Evolutionary conservation across 768 basidiomycete genomes (phyloP).

Genomic region (Boletus rex-veris): DNA sequence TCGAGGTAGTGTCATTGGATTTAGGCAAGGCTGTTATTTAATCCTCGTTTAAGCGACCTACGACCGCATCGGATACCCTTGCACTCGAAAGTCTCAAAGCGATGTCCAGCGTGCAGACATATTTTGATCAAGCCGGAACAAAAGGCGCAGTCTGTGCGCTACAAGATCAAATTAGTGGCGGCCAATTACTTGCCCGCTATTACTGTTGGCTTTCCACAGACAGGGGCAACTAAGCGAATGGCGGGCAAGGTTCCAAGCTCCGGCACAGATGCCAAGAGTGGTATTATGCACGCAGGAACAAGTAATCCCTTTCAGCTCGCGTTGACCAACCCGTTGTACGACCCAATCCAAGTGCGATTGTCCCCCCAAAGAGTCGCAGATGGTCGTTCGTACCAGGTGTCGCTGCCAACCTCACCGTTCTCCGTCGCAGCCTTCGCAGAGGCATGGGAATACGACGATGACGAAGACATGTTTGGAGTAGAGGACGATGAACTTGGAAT

Average conservation of each 20-base stretch:
- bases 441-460: slow-evolving; percentile 97
- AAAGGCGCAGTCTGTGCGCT: slow-evolving; percentile 90
- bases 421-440: slow-evolving; percentile 89
- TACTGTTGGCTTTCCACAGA: slow-evolving; percentile 63
- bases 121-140: slow-evolving; percentile 98
- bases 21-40: not conserved
- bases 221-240: slow-evolving; percentile 37
- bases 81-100: slow-evolving; percentile 91
- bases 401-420: slow-evolving; percentile 75
- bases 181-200: slow-evolving; percentile 92
- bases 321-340: slow-evolving; percentile 92
- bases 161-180: slow-evolving; percentile 97
- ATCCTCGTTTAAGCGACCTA: slow-evolving; percentile 54
- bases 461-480: slow-evolving; percentile 74
- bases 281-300: slow-evolving; percentile 63
- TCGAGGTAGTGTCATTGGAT: slow-evolving; percentile 43
- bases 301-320: slow-evolving; percentile 88
- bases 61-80: slow-evolving; percentile 88
- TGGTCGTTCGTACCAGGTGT: slow-evolving; percentile 59
- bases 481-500: slow-evolving; percentile 38
- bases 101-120: slow-evolving; percentile 90
- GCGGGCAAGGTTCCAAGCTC: slow-evolving; percentile 35
- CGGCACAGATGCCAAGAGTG: slow-evolving; percentile 36
- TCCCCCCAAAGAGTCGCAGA: slow-evolving; percentile 62
- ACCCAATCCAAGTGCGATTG: slow-evolving; percentile 89